Conservation (phyloP, 108 stramenopile genomes). For the Stephanodiscus triporus region DNA sequence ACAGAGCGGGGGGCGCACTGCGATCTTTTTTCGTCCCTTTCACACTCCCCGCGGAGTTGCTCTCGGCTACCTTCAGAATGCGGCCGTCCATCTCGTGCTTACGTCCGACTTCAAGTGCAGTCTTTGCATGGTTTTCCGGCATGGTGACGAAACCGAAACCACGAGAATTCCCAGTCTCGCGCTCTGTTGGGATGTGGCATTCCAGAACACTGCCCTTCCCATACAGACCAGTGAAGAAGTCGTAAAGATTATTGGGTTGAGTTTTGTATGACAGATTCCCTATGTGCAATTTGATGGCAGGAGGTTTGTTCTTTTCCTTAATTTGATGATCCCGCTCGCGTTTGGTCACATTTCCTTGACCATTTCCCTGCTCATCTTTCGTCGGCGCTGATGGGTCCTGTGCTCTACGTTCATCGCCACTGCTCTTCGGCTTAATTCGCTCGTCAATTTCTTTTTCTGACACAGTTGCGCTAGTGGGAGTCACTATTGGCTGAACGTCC, state of each 20-base stretch:
- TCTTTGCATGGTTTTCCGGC: slow-evolving; percentile 63
- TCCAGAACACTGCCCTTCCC: slow-evolving; percentile 83
- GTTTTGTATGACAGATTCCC: slow-evolving; percentile 87
- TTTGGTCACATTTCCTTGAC: slow-evolving; percentile 54
- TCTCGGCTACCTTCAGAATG: slow-evolving; percentile 81
- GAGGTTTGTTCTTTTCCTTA: slow-evolving; percentile 49
- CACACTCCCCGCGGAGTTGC: slow-evolving; percentile 77
- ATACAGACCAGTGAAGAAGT: slow-evolving; percentile 73
- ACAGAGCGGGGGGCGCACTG: slow-evolving; percentile 22
- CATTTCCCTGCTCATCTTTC: slow-evolving; percentile 22
- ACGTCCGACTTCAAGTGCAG: slow-evolving; percentile 61
- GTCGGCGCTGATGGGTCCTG: slow-evolving; percentile 12
- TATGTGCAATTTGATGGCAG: slow-evolving; percentile 87
- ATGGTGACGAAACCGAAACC: slow-evolving; percentile 91
- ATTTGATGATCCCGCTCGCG: slow-evolving; percentile 39
- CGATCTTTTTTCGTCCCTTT: slow-evolving; percentile 32
- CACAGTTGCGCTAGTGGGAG: slow-evolving; percentile 9
- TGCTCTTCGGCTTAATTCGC: slow-evolving; percentile 8
- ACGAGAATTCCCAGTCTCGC: slow-evolving; percentile 77
- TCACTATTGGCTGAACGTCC: slow-evolving; percentile 1
- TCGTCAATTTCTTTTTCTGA: slow-evolving; percentile 7
- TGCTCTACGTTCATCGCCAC: slow-evolving; percentile 22
- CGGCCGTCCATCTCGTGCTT: slow-evolving; percentile 82
- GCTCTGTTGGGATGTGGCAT: slow-evolving; percentile 88
- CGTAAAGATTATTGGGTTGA: slow-evolving; percentile 68